phyloP scores from a whole-genome alignment of 176 grass and related monocot genomes.

The Puya raimondii region DNA sequence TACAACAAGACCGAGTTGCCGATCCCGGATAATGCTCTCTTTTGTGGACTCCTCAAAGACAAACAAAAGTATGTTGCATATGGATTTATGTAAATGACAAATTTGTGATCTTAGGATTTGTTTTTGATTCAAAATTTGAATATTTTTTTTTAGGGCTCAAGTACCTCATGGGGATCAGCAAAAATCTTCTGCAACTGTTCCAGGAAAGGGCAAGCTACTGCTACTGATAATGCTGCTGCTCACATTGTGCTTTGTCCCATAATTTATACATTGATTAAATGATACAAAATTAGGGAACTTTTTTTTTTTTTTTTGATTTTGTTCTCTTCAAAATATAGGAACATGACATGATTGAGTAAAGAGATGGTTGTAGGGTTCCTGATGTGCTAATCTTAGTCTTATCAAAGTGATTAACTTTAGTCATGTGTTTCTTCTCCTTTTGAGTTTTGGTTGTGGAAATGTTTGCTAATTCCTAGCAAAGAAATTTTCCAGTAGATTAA shows the following conservation, averaged over 20 bases:
- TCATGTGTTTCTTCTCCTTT: no score
- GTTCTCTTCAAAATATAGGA: constrained; percentile 22
- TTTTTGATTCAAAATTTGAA: not conserved
- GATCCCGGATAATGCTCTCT: constrained; percentile 59
- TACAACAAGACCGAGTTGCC: constrained; percentile 72
- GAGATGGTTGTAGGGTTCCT: constrained; percentile 21
- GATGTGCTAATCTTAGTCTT: constrained; percentile 14
- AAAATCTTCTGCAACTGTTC: not conserved
- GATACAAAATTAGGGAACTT: not conserved
- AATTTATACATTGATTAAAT: constrained; percentile 13
- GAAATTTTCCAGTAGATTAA: no score
- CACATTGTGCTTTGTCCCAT: constrained; percentile 12
- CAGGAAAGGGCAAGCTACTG: constrained; percentile 22
- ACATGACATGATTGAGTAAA: constrained; percentile 32
- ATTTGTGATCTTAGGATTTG: not conserved
- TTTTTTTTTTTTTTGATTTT: not conserved
- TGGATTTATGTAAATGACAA: not conserved
- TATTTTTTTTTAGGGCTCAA: constrained; percentile 53
- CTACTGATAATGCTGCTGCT: constrained; percentile 23
- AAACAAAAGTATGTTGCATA: constrained; percentile 56
- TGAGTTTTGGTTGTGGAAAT: no score
- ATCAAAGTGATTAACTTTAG: no score
- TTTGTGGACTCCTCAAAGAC: constrained; percentile 70
- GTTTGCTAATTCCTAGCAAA: no score
- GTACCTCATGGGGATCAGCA: constrained; percentile 41